Percentiles rank a stretch among this genome's conserved stretches.
Conservation (phyloP, 352 stramenopile species). For the Globisporangium radiosum region DNA sequence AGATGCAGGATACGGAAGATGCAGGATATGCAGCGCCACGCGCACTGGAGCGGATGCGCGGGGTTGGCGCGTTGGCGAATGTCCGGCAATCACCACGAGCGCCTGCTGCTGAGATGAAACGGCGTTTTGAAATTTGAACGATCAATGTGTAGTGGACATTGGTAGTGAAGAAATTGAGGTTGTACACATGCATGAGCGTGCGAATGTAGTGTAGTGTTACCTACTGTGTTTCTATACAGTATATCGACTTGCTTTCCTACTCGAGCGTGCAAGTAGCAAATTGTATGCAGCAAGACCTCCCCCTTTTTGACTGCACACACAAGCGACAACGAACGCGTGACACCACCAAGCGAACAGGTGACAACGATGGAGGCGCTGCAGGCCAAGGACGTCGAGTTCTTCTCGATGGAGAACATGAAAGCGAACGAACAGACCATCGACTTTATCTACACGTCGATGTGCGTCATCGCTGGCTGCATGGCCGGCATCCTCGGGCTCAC, state of each 20-base stretch:
- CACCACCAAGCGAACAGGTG: not conserved
- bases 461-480: slow-evolving; percentile 75
- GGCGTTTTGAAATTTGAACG: not conserved
- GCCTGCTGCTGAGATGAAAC: not conserved
- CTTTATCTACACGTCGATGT: slow-evolving; percentile 81
- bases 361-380: slow-evolving; percentile 52
- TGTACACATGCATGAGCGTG: not conserved
- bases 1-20: not conserved
- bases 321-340: not conserved
- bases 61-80: no score
- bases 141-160: no score
- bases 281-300: no score
- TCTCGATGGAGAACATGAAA: slow-evolving; percentile 85
- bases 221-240: no score
- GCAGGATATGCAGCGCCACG: not conserved
- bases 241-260: no score
- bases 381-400: slow-evolving; percentile 78
- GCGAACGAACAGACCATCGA: slow-evolving; percentile 74
- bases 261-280: no score
- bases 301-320: not conserved
- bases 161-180: not conserved
- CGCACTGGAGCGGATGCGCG: no score
- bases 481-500: slow-evolving; percentile 76
- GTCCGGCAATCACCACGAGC: not conserved
- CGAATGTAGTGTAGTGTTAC: no score